Evolutionary conservation across 371 early-diverging fungal genomes (phyloP), one percentile per base, ranked within the genome.

Genomic region (Mucor saturninus): DNA sequence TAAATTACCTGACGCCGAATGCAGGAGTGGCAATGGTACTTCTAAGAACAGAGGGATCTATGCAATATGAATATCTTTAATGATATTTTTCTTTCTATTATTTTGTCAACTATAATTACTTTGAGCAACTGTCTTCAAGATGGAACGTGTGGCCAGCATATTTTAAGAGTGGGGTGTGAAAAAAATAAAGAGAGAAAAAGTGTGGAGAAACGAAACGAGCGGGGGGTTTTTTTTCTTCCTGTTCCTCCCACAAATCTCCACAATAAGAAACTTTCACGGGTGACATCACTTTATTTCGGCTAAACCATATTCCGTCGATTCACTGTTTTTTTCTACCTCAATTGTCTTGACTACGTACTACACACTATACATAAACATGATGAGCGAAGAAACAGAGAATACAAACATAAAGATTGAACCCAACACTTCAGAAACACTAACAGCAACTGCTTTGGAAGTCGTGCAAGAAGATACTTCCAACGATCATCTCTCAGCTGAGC

Each of bases 131-230:
- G 77, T 79, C 59, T 73, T 74, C 48, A 75, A 64, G 55, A 77
- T 59, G 62, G 75, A 69, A 55, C 77, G 82, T 69, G 82, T 76
- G 59, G 79, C 79, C 65, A 75, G 62, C 77, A 77, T 77, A 54
- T 49, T 49, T 26, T 49, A 65, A 66, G 63, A 63, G 62, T 62
- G 71, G 60, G 69, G 66, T 56, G 66, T 62, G 65, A 72, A 64
- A 57, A 64, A 51, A 31, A 60, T n/a, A 61, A 54, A 52, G 30
- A 65, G 57, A 54, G 54, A 67, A 32, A 61, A 15, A 49, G 29
- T 64, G 69, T 64, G 63, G 63, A 62, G 63, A 59, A 68, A 62
- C 35, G 35, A 35, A 56, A 43, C 29, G 31, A 35, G 45, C 54
- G 68, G 68, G 56, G 56, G 50, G 28, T 15, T 45, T 45, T 15